A percentile compares a stretch with the other conserved stretches of the same genome.
phyloP scores from a whole-genome alignment of 441 rosid species.

The Populus hybrid region DNA sequence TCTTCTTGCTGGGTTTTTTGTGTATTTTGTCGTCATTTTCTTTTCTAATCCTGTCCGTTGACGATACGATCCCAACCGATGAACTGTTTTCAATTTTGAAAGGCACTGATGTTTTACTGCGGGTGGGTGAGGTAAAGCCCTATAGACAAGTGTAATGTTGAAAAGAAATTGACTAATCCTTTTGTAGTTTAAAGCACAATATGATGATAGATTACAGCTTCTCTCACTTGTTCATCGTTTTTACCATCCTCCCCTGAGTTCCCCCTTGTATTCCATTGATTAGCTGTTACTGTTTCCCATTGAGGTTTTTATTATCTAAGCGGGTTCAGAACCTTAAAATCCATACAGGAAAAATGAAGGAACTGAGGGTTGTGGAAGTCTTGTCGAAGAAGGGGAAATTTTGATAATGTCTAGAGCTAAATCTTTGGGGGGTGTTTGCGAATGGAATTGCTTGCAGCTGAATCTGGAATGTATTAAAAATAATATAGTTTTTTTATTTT shows the following conservation, averaged over 20 bases:
- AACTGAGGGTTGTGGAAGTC: not conserved
- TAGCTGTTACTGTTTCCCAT: not conserved
- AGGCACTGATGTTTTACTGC: not conserved
- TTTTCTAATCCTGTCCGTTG: constrained; percentile 82
- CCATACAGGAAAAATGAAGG: not conserved
- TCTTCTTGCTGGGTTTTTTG: constrained; percentile 81
- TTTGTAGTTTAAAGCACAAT: not conserved
- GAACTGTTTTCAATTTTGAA: not conserved
- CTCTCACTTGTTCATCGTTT: not conserved
- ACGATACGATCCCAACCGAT: constrained; percentile 16
- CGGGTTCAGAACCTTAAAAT: not conserved
- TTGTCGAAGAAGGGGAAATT: not conserved
- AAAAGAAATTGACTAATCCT: not conserved
- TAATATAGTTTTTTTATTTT: too few relatives aligned
- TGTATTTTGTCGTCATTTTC: constrained; percentile 81
- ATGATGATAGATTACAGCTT: not conserved
- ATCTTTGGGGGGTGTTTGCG: too few relatives aligned
- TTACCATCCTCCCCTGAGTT: not conserved
- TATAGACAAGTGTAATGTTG: not conserved
- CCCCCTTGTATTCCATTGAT: not conserved
- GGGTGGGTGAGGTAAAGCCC: not conserved
- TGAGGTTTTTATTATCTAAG: not conserved
- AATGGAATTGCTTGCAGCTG: too few relatives aligned
- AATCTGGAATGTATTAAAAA: too few relatives aligned
- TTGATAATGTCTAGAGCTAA: not conserved